Conservation (phyloP, 768 basidiomycete species). For the Boletus fagicola region DNA sequence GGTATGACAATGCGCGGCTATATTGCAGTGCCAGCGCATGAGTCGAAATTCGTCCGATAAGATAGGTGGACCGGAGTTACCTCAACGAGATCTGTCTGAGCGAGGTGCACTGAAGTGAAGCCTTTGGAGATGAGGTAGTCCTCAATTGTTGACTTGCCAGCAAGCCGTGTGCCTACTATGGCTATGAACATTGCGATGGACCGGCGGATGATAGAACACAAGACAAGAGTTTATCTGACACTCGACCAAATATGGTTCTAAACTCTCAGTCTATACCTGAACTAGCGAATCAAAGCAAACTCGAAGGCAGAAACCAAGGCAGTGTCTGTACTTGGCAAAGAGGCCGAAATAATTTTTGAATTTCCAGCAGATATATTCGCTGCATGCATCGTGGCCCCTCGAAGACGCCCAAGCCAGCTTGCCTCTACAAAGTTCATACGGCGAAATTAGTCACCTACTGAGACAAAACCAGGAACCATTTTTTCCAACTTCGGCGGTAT, state of each 20-base stretch:
- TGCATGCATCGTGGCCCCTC: not conserved
- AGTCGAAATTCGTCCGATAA: not conserved
- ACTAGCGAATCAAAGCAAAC: not conserved
- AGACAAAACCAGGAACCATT: not conserved
- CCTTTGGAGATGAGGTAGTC: conserved; percentile 59
- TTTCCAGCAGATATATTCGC: not conserved
- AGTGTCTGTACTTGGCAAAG: not conserved
- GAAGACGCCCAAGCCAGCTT: not conserved
- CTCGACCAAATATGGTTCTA: not conserved
- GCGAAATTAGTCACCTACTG: not conserved
- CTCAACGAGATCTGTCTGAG: conserved; percentile 17
- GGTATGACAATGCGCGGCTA: conserved; percentile 8
- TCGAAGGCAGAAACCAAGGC: not conserved
- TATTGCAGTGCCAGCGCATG: not conserved
- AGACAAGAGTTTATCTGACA: not conserved
- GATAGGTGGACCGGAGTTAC: conserved; percentile 9
- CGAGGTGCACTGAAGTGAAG: conserved; percentile 51
- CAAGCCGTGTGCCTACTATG: conserved; percentile 58
- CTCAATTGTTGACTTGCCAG: conserved; percentile 60
- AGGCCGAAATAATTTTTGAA: not conserved
- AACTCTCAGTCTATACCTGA: not conserved
- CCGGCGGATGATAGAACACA: not conserved
- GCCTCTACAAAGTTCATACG: not conserved
- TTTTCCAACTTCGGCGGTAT: not conserved
- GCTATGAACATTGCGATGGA: conserved; percentile 58